Evolutionary conservation across 371 early-diverging fungal species (phyloP), one percentile per base, ranked within the genome.

Genomic region (Entomophthora muscae): DNA sequence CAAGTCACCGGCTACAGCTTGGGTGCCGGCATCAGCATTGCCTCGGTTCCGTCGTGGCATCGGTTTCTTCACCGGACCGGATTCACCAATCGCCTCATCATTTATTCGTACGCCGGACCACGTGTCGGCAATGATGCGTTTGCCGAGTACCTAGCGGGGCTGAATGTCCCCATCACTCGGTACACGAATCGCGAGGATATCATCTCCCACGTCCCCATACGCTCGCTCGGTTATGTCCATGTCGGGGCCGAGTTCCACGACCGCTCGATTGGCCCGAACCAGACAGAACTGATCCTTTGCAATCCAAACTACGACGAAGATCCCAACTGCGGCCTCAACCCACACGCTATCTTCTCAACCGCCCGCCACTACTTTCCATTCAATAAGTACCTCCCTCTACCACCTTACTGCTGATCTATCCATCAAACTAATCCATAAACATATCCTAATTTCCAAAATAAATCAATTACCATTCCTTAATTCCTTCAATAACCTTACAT

Each of bases 331-430:
- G 32, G 33, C 7, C 42, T 22, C 21, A 59, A 26, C 12, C 22
- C 17, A 32, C 3, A 26, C 12, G 5, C 23, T 51, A 2, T 5
- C 17, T 17, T 59, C 24, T 32, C 31, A 2, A 5, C 42, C 2
- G 33, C 26, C 42, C n/a, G 10, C 2, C 60, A 59, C 42, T n/a
- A n/a, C n/a, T 32, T 24, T 33, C 31, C 26, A 21, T 26, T 26
- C 21, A 17, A 23, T 13, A n/a, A 51, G 5, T 28, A n/a, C n/a
- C 21, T 59, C 10, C 2, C 12, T 7, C 42, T 59, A 22, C 57
- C 57, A 12, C 57, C 57, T 57, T 57, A 57, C 29, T 57, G 57
- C 57, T n/a, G n/a, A n/a, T n/a, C n/a, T n/a, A n/a, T n/a, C n/a
- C n/a, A n/a, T n/a, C n/a, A n/a, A n/a, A n/a, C n/a, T n/a, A n/a